phyloP scores from a whole-genome alignment of 23 red algal species.

The Porphyridium purpureum region DNA sequence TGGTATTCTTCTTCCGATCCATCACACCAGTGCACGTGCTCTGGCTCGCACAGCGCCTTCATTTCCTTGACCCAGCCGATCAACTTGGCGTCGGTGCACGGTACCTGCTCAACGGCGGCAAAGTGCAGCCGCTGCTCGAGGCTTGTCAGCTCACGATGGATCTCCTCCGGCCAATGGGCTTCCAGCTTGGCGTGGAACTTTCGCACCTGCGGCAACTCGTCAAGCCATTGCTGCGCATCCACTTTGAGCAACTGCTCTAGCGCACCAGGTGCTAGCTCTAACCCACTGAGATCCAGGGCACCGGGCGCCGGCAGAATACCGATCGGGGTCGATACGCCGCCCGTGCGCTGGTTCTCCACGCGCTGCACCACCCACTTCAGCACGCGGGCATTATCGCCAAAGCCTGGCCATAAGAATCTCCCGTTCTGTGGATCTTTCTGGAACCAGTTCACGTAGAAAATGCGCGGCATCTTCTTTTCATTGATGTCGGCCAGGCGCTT shows the following conservation, averaged over 20 bases:
- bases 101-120: no score
- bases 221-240: no score
- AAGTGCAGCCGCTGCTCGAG: no score
- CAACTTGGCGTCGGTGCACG: no score
- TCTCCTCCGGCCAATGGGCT: no score
- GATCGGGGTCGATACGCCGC: neutral
- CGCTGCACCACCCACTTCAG: neutral
- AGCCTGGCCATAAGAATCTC: neutral
- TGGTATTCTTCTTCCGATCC: neutral
- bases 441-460: slow-evolving; percentile 1
- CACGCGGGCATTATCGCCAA: neutral
- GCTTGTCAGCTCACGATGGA: no score
- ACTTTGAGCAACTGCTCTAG: no score
- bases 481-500: neutral
- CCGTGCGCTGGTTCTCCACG: neutral
- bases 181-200: no score
- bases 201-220: no score
- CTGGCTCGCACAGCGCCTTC: neutral
- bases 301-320: neutral
- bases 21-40: neutral
- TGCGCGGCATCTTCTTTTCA: neutral
- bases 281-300: neutral
- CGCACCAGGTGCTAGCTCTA: no score
- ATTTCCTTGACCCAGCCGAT: neutral
- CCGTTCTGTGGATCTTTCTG: no score